Base-by-base conservation (phyloP, 2,329 filamentous ascomycete species). In the Aureobasidium musti region DNA sequence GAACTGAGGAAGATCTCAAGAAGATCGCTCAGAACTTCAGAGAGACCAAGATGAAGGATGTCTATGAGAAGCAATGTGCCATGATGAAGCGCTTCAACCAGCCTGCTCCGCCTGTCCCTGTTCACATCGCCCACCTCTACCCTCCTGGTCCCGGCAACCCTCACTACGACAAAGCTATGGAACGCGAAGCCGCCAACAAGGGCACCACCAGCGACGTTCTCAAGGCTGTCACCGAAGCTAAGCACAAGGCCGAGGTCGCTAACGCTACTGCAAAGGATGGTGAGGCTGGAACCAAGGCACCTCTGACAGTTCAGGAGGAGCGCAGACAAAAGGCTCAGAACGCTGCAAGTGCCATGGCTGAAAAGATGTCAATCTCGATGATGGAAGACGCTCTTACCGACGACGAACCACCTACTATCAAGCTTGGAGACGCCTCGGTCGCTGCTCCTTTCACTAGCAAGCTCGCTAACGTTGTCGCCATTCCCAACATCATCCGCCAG, bases 401-500 rank as follows among this genome's bases (percentile, higher is more conserved):
- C 63, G 89, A 88, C 71, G 95, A 98, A 78, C 94, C 95, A 0
- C 95, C 96, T 1, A 93, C 92, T 2, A 91, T 99, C 77, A 99
- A 99, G 82, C 86, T 99, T 52, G 95, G 95, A 70, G 95, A 99
- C 78, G 95, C 95, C 7, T 99, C 95, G 0, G 94, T 98, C 65
- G 95, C 95, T 47, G 95, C 95, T 0, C 95, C 95, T 0, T 99
- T 99, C 78, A 99, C 95, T 0, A 97, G 92, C 77, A 99, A 99
- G 81, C 86, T 99, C 50, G 91, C 93, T 72, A 97, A 99, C 74
- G 95, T 99, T 67, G 87, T 99, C 73, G 95, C 95, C 43, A 92
- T 99, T 67, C 94, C 95, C 63, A 99, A 99, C 81, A 99, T 99
- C 74, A 95, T 99, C 74, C 91, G 95, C 67, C 95, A 99, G 81